Evolutionary conservation across 2,329 filamentous ascomycete genomes (phyloP), one percentile per base, ranked within the genome.

Genomic region (Ilyonectria sp.): DNA sequence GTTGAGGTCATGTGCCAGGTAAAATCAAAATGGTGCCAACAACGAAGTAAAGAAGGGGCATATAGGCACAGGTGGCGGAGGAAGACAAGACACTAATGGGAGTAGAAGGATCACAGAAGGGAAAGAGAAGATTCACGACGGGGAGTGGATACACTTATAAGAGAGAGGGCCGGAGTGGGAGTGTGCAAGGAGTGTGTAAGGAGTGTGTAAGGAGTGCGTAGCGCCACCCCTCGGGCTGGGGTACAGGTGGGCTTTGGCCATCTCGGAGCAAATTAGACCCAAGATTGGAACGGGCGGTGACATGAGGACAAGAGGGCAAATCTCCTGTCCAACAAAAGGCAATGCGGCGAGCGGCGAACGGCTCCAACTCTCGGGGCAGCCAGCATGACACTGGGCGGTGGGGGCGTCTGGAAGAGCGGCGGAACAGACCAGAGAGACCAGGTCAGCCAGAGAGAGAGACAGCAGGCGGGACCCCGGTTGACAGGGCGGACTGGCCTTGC

Each of bases 71-170:
- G 46, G 67, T 71, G 66, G 63, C 49, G 56, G 68, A 68, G 60
- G 65, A 71, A 67, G 60, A 53, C 58, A 68, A 72, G 72, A 69
- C 69, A 69, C 68, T 74, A 74, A 65, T 54, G 50, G 74, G 69
- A 66, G 64, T 69, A 74, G 74, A 74, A 74, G 74, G 71, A 71
- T 74, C 73, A 54, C 71, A 58, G 74, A 72, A 74, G 70, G 69
- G 60, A 69, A 70, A 73, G 67, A 70, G 68, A 73, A 74, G 73
- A 71, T 69, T 71, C 73, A 72, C 71, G 70, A 74, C 71, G 72
- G 78, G 77, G 75, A 76, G 74, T 74, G 78, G 72, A 76, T 79
- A 77, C 69, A 75, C 75, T 78, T 79, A 79, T 79, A 78, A 74
- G 71, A 76, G 63, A 65, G 69, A 60, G 65, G 40, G 40, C 29